phyloP scores from a whole-genome alignment of 805 yeast species.

The Scheffersomyces lignosus region DNA sequence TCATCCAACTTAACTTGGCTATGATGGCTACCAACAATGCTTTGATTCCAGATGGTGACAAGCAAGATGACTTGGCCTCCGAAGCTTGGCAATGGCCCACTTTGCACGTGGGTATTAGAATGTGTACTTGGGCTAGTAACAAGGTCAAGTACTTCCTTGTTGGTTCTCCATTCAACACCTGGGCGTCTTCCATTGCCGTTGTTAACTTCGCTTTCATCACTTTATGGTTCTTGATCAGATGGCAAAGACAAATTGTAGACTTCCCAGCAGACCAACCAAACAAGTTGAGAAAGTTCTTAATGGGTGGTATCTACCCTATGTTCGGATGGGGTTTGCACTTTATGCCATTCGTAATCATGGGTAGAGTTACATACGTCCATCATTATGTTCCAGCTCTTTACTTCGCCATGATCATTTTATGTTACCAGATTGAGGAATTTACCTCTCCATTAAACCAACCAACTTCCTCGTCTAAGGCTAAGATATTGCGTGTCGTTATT shows the following conservation, averaged over 20 bases:
- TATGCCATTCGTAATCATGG: conserved; percentile 88
- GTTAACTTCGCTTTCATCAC: conserved; percentile 51
- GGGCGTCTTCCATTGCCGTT: conserved; percentile 67
- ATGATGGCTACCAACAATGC: conserved; percentile 90
- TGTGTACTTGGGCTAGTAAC: conserved; percentile 69
- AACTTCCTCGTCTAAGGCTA: conserved; percentile 10
- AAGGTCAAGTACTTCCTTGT: conserved; percentile 63
- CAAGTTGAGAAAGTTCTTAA: conserved; percentile 52
- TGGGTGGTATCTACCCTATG: conserved; percentile 83
- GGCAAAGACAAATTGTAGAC: conserved; percentile 72
- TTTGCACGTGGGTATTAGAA: conserved; percentile 70
- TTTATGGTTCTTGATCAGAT: conserved; percentile 42
- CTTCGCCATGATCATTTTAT: conserved; percentile 83
- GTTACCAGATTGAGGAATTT: conserved; percentile 55
- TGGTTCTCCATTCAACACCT: conserved; percentile 68
- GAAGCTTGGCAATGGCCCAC: conserved; percentile 89
- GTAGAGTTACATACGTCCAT: conserved; percentile 95
- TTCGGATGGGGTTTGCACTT: conserved; percentile 89
- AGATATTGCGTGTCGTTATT: conserved; percentile 21
- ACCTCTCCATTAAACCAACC: conserved; percentile 25
- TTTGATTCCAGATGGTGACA: conserved; percentile 73
- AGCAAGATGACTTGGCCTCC: conserved; percentile 69
- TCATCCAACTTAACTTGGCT: conserved; percentile 71
- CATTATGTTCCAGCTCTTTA: conserved; percentile 94
- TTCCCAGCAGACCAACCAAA: conserved; percentile 45